Base-by-base conservation (phyloP, 306 rosid species). In the Arachis hypogaea region DNA sequence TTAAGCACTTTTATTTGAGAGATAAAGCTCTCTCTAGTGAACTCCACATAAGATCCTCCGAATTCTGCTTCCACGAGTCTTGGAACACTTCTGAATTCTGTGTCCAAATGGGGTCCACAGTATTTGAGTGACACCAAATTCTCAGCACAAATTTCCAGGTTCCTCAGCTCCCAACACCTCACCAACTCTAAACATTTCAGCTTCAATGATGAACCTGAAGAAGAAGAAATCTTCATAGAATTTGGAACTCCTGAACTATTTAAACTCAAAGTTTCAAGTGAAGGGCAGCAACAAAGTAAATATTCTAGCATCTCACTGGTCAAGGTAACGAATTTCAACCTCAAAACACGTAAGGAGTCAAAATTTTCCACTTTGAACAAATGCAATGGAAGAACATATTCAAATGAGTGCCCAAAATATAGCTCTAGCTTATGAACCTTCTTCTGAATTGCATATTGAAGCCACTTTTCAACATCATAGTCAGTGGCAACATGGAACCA, bases 351-450 rank as follows among this genome's bases (percentile, higher is more conserved):
- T 42, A 82, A 63, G 8, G 80, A 77, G 73, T 82, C 22, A 57
- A 73, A 73, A 11, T 54, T 64, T 22, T 14, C 44, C 0, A 12
- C 10, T 51, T 67, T 44, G 63, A 82, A 77, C 50, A 68, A 0
- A 5, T 82, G 33, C 70, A 82, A 49, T 6, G 82, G 85, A 73
- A 82, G 80, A 82, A 55, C 77, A 73, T 82, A 82, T 45, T 72
- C 63, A 67, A 56, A 28, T 30, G 60, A 16, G 44, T 44, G 30
- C 42, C 85, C 85, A 64, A 77, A 73, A 73, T 55, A 77, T 11
- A 82, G 22, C 62, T 77, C 80, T 38, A 82, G 82, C 46, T 46
- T 82, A 49, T 69, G 77, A 73, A 82, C 82, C 65, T 82, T 73
- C 75, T 68, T 82, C 49, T 50, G 77, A 63, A 73, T 66, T 0